These are phyloP conservation scores for Botryosphaeria agaves DNA, from an alignment of 2,329 filamentous ascomycete species.

Conservation along the genomic window DNA sequence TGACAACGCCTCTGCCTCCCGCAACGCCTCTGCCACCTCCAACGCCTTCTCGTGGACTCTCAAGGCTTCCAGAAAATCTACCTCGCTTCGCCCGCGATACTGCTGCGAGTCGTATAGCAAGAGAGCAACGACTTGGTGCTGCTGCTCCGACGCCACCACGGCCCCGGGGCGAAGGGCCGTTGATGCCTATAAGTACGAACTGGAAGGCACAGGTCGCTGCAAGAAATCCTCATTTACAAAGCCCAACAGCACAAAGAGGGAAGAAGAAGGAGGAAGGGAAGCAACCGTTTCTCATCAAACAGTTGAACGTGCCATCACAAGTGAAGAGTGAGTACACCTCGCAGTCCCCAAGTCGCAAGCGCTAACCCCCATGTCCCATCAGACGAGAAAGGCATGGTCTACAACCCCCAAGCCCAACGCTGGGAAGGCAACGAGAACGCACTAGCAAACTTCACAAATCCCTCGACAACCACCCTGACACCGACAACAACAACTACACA, in stretches of 20 bases:
- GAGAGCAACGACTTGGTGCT: slow-evolving; percentile 38
- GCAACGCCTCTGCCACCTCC: slow-evolving; percentile 25
- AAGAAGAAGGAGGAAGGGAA: slow-evolving; percentile 33
- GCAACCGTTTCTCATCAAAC: slow-evolving; percentile 81
- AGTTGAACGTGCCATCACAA: slow-evolving; percentile 59
- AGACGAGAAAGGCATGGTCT: slow-evolving; percentile 92
- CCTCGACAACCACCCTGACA: too few species aligned
- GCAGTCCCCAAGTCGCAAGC: neutral
- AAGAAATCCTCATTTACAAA: slow-evolving; percentile 31
- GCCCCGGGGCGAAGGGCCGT: slow-evolving; percentile 28
- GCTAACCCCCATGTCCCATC: slow-evolving; percentile 6
- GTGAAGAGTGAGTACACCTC: slow-evolving; percentile 51
- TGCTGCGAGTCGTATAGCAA: slow-evolving; percentile 45
- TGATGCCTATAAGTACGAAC: slow-evolving; percentile 36
- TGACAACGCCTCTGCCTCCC: slow-evolving; percentile 27
- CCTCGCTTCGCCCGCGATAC: slow-evolving; percentile 51
- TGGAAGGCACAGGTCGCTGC: slow-evolving; percentile 39
- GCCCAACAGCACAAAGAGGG: slow-evolving; percentile 29
- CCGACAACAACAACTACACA: slow-evolving; percentile 21
- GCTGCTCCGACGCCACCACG: slow-evolving; percentile 15
- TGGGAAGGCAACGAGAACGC: slow-evolving; percentile 97
- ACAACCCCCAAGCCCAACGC: slow-evolving; percentile 68
- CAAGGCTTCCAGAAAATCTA: slow-evolving; percentile 28
- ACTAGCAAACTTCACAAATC: slow-evolving; percentile 45
- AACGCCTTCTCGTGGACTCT: too few species aligned